Percentiles rank a stretch among this genome's conserved stretches.
phyloP scores from a whole-genome alignment of 495 filamentous ascomycete genomes.

The Aspergillus heteromorphus region DNA sequence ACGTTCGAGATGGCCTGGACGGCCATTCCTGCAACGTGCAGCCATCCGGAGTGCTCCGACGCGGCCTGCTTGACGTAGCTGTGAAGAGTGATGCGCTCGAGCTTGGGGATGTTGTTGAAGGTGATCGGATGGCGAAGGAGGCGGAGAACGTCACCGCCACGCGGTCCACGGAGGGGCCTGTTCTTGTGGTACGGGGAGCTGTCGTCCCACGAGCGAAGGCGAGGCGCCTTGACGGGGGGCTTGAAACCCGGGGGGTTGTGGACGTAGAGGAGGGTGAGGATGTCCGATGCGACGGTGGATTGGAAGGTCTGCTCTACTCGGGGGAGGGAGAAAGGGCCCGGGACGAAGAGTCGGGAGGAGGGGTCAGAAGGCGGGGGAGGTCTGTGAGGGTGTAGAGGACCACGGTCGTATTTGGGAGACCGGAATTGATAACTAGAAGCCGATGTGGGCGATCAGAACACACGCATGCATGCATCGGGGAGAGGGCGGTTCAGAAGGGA shows the following conservation, averaged over 20 bases:
- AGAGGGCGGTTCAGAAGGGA: background rate
- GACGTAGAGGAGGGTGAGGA: conserved; percentile 81
- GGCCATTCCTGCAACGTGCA: conserved; percentile 77
- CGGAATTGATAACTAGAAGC: conserved; percentile 78
- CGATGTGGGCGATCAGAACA: conserved; percentile 12
- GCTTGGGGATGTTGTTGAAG: conserved; percentile 78
- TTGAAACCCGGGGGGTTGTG: conserved; percentile 73
- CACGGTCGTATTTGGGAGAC: conserved; percentile 87
- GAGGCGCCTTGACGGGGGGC: conserved; percentile 54
- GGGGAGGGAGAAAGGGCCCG: conserved; percentile 86
- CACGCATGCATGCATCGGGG: background rate
- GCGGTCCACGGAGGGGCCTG: conserved; percentile 73
- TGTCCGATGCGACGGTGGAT: conserved; percentile 79
- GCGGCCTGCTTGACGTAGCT: conserved; percentile 60
- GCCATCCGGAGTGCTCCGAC: conserved; percentile 55
- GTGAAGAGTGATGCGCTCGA: conserved; percentile 76
- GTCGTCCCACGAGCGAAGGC: conserved; percentile 82
- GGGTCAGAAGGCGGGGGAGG: conserved; percentile 80
- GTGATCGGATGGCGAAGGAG: conserved; percentile 71
- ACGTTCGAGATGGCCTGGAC: conserved; percentile 81
- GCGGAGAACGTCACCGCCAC: conserved; percentile 63
- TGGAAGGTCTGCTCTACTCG: conserved; percentile 87
- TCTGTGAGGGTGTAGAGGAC: conserved; percentile 87
- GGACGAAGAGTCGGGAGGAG: conserved; percentile 79
- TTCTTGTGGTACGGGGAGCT: conserved; percentile 91